phyloP scores from a whole-genome alignment of 2,329 filamentous ascomycete species.

The Macrophomina phaseolina region DNA sequence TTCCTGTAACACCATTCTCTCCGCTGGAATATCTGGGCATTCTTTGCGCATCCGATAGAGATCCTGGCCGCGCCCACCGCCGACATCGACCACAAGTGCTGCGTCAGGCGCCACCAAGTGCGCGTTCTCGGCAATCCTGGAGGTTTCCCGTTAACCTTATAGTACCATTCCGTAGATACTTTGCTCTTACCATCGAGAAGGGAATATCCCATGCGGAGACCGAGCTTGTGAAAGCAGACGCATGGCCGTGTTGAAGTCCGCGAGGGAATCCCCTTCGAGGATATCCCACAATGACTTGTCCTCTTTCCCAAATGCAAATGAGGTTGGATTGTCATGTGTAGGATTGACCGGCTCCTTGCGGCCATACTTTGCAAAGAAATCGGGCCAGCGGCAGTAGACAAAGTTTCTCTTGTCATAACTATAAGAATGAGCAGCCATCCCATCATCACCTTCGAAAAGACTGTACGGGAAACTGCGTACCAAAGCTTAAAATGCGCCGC shows the following conservation, averaged over 20 bases:
- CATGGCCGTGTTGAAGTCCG: not conserved
- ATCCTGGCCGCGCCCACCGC: conserved; percentile 49
- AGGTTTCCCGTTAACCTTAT: no score
- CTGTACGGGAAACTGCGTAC: not conserved
- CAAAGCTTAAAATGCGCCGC: not conserved
- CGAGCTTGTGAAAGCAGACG: not conserved
- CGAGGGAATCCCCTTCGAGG: not conserved
- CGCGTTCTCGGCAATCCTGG: not conserved
- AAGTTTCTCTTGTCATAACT: not conserved
- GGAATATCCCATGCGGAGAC: not conserved
- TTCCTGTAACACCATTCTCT: conserved; percentile 50
- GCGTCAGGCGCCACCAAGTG: not conserved
- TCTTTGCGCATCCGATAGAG: conserved; percentile 39
- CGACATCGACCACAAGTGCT: conserved; percentile 49
- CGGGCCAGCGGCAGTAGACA: not conserved
- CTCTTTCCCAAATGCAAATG: not conserved
- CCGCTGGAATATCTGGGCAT: conserved; percentile 40
- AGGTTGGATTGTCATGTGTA: not conserved
- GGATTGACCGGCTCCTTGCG: not conserved
- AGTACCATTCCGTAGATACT: no score
- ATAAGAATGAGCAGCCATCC: not conserved
- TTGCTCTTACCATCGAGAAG: not conserved
- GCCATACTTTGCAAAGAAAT: not conserved
- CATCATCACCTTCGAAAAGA: not conserved
- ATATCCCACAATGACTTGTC: conserved; percentile 2